These are phyloP conservation scores for Termitomyces sp. DNA, from an alignment of 768 basidiomycete species.

Conservation along the genomic window DNA sequence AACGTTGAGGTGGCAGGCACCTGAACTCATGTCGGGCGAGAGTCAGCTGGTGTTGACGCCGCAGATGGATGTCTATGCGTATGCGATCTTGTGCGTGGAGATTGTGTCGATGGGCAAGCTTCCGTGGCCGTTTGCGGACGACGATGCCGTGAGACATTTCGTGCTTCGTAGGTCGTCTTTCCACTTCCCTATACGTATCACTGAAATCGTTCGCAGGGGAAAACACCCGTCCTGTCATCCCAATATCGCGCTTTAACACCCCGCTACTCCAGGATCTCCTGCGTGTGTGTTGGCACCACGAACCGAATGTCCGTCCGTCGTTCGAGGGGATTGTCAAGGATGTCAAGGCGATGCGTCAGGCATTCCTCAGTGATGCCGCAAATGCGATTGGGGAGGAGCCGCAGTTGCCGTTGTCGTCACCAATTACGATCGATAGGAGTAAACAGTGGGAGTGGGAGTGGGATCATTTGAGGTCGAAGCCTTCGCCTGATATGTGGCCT, in stretches of 20 bases:
- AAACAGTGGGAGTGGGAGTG: slow-evolving; percentile 15
- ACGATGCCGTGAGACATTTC: slow-evolving; percentile 48
- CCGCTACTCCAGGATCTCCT: slow-evolving; percentile 44
- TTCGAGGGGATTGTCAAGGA: slow-evolving; percentile 50
- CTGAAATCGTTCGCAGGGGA: slow-evolving; percentile 38
- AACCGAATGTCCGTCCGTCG: slow-evolving; percentile 48
- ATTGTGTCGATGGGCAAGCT: slow-evolving; percentile 60
- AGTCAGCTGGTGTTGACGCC: slow-evolving; percentile 39
- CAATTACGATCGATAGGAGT: slow-evolving; percentile 18
- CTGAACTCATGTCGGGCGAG: slow-evolving; percentile 57
- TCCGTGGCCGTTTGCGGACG: slow-evolving; percentile 54
- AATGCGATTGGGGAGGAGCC: slow-evolving; percentile 17
- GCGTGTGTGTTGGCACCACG: slow-evolving; percentile 51
- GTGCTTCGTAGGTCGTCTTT: slow-evolving; percentile 44
- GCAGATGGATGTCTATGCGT: slow-evolving; percentile 68
- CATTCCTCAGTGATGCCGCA: slow-evolving; percentile 12
- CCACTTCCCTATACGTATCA: neutral
- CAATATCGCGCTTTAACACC: slow-evolving; percentile 32
- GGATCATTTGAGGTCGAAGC: slow-evolving; percentile 17
- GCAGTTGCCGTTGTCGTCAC: neutral
- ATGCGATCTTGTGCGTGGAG: slow-evolving; percentile 63
- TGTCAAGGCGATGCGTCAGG: slow-evolving; percentile 44
- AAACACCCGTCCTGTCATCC: slow-evolving; percentile 50
- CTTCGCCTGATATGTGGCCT: slow-evolving; percentile 43
- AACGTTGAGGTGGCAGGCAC: slow-evolving; percentile 70